Conservation (phyloP, 306 rosid genomes). For the Cyclanthera cordifolia region DNA sequence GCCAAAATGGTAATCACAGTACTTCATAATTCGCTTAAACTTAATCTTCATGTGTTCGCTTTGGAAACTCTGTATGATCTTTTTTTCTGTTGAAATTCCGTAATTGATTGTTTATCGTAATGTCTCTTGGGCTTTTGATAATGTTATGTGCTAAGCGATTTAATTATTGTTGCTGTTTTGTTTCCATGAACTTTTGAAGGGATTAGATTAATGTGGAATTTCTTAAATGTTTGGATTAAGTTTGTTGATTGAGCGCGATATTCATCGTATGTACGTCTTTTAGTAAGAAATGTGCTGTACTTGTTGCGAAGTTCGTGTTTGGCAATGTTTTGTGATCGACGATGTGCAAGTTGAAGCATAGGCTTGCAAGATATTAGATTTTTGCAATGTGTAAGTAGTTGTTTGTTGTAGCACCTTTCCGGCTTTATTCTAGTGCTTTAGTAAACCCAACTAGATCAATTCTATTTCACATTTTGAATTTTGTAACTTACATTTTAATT, state of each 20-base stretch:
- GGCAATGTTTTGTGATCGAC: not conserved
- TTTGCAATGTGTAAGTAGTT: not conserved
- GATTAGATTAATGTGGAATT: not conserved
- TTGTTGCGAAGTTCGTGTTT: not conserved
- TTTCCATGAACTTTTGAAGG: not conserved
- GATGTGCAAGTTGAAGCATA: not conserved
- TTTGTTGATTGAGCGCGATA: no score
- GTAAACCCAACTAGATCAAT: not conserved
- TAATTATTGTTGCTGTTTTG: not conserved
- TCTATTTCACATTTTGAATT: not conserved
- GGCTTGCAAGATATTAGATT: not conserved
- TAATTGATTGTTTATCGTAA: not conserved
- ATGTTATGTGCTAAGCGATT: not conserved
- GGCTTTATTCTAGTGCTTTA: not conserved
- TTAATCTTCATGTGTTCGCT: not conserved
- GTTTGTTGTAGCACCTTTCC: not conserved
- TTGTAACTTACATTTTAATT: not conserved
- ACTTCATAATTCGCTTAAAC: no score
- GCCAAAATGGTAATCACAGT: constrained; percentile 1
- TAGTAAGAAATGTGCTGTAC: not conserved
- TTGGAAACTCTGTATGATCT: no score
- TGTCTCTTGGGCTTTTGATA: not conserved
- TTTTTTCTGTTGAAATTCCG: not conserved
- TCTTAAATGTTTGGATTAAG: not conserved
- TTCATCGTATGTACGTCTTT: no score